Evolutionary conservation across 441 rosid genomes (phyloP).

Genomic region (Mallotus japonicus): DNA sequence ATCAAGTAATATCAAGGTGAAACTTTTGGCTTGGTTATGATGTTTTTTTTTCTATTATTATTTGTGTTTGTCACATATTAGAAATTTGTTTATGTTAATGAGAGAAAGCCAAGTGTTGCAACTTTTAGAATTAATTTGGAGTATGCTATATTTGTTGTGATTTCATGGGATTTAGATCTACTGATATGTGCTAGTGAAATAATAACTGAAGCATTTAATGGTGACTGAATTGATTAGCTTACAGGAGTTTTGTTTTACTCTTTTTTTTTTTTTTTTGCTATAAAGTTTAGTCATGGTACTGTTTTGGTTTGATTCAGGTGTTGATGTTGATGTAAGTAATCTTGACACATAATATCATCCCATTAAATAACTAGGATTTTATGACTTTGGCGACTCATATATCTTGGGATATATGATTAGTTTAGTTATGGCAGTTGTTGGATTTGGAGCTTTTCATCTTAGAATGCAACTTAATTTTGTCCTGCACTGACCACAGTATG

Average conservation of each 20-base stretch:
- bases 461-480: neutral
- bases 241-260: neutral
- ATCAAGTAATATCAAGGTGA: constrained; percentile 98
- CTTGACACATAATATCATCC: neutral
- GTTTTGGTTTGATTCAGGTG: constrained; percentile 1
- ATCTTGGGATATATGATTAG: neutral
- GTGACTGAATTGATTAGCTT: constrained; percentile 4
- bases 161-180: neutral
- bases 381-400: neutral
- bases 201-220: constrained; percentile 8
- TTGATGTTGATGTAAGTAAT: neutral
- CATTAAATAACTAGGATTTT: neutral
- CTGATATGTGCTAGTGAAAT: neutral
- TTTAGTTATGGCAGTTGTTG: neutral
- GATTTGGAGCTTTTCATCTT: neutral
- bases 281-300: constrained; percentile 2
- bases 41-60: neutral
- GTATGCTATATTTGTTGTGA: constrained; percentile 3
- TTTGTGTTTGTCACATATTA: neutral
- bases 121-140: neutral
- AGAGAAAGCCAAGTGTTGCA: neutral
- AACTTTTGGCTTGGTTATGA: constrained; percentile 2
- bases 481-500: neutral
- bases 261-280: neutral
- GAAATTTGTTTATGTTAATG: neutral